Conservation (phyloP, 352 stramenopile species). For the Globisporangium carolinianum region DNA sequence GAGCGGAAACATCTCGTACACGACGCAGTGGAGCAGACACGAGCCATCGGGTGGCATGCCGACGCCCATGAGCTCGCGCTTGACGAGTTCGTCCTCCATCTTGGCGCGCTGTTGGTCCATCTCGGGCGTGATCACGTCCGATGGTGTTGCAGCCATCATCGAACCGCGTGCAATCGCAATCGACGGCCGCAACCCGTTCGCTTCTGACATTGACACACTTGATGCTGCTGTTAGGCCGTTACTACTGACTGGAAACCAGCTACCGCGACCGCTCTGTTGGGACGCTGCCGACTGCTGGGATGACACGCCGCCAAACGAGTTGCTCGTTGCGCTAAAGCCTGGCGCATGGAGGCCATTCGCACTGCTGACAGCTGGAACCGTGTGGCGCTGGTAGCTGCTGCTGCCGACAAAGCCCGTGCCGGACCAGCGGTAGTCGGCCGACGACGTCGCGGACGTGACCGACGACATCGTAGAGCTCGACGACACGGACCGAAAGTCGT, state of each 20-base stretch:
- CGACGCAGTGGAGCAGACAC: constrained; percentile 75
- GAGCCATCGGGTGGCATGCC: constrained; percentile 79
- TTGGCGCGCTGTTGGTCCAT: constrained; percentile 67
- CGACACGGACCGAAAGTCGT: constrained; percentile 75
- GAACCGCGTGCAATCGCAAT: constrained; percentile 26
- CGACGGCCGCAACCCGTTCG: constrained; percentile 19
- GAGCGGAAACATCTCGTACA: constrained; percentile 83
- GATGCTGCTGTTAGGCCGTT: neutral
- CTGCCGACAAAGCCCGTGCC: constrained; percentile 72
- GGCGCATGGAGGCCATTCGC: neutral
- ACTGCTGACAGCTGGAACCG: constrained; percentile 5
- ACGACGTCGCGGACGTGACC: constrained; percentile 35
- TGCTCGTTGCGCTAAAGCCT: constrained; percentile 14
- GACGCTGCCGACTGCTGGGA: constrained; percentile 1
- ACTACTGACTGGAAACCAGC: constrained; percentile 49
- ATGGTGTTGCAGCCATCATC: constrained; percentile 60
- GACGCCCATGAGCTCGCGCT: constrained; percentile 56
- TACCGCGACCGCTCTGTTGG: constrained; percentile 20
- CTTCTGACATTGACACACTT: constrained; percentile 1
- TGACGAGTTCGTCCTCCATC: constrained; percentile 68
- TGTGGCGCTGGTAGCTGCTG: constrained; percentile 49
- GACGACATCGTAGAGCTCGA: constrained; percentile 59
- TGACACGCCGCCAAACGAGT: constrained; percentile 26
- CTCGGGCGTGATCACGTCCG: constrained; percentile 59
- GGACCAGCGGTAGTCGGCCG: constrained; percentile 73